Conservation (phyloP, 352 stramenopile species). For the Pythium aphanidermatum region DNA sequence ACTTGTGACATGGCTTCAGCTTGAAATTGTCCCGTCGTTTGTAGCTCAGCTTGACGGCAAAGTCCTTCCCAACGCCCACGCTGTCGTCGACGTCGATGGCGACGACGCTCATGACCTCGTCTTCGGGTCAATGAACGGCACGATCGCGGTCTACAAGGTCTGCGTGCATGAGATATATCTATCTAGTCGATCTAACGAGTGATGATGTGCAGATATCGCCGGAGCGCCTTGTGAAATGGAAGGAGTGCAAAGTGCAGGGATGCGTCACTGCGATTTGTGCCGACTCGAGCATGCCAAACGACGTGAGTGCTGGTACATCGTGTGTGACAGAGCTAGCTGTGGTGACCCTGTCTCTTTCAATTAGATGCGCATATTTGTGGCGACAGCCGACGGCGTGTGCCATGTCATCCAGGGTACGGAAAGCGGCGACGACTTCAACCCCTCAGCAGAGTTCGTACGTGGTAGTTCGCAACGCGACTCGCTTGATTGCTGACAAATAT, state of each 20-base stretch:
- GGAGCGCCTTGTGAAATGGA: conserved; percentile 48
- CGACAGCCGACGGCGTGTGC: conserved; percentile 62
- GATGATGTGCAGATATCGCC: conserved; percentile 36
- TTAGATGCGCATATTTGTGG: conserved; percentile 63
- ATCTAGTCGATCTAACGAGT: no score
- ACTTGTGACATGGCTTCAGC: no score
- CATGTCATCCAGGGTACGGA: conserved; percentile 55
- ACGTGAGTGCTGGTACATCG: conserved; percentile 24
- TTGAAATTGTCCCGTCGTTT: conserved; percentile 64
- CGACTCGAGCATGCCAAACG: conserved; percentile 27
- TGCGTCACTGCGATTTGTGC: conserved; percentile 67
- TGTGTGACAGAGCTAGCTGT: background rate
- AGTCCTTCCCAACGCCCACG: conserved; percentile 63
- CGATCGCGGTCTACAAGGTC: conserved; percentile 70
- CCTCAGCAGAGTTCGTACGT: conserved; percentile 64
- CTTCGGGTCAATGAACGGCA: conserved; percentile 54
- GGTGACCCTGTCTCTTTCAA: background rate
- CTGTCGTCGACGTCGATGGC: conserved; percentile 56
- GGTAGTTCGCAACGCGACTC: background rate
- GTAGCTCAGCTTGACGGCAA: conserved; percentile 53
- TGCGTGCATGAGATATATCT: no score
- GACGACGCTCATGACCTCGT: conserved; percentile 61
- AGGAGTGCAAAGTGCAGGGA: conserved; percentile 52
- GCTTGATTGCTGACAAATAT: background rate
- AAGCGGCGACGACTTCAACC: conserved; percentile 40